Conservation (phyloP, 2,329 filamentous ascomycete genomes). For the Fusarium pilosicola region DNA sequence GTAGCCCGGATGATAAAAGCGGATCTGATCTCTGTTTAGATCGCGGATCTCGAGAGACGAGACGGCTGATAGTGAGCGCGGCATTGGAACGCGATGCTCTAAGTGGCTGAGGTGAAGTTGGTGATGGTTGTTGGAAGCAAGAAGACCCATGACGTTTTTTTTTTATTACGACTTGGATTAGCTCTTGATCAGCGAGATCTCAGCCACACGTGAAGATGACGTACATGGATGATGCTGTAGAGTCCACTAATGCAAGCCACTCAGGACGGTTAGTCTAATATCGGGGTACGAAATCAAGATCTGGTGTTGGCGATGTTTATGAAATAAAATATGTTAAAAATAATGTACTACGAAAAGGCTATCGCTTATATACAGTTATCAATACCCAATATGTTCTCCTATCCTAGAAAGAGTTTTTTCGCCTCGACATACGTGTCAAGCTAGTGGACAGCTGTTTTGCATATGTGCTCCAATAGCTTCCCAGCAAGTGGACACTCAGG, state of each 20-base stretch:
- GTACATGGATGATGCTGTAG: conserved; percentile 2
- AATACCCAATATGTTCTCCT: neutral
- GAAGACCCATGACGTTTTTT: conserved; percentile 28
- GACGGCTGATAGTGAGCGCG: conserved; percentile 31
- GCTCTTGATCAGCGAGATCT: neutral
- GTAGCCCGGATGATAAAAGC: conserved; percentile 36
- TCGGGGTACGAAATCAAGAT: neutral
- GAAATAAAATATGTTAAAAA: neutral
- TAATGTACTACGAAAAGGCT: neutral
- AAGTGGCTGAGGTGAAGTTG: conserved; percentile 19
- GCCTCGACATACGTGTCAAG: conserved; percentile 18
- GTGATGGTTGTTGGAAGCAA: neutral
- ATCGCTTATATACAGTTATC: conserved; percentile 4
- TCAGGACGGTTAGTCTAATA: neutral
- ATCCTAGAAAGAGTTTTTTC: neutral
- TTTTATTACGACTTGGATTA: neutral
- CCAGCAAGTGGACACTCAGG: conserved; percentile 2
- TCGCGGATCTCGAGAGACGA: conserved; percentile 32
- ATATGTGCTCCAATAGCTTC: conserved; percentile 17
- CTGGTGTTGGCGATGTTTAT: neutral
- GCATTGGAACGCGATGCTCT: conserved; percentile 21
- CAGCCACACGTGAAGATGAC: conserved; percentile 14
- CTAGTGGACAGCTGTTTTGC: conserved; percentile 28
- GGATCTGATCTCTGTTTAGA: conserved; percentile 32
- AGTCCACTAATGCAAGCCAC: conserved; percentile 12